These are phyloP conservation scores for Alternaria consortialis DNA, from an alignment of 2,329 filamentous ascomycete genomes.

Conservation along the genomic window DNA sequence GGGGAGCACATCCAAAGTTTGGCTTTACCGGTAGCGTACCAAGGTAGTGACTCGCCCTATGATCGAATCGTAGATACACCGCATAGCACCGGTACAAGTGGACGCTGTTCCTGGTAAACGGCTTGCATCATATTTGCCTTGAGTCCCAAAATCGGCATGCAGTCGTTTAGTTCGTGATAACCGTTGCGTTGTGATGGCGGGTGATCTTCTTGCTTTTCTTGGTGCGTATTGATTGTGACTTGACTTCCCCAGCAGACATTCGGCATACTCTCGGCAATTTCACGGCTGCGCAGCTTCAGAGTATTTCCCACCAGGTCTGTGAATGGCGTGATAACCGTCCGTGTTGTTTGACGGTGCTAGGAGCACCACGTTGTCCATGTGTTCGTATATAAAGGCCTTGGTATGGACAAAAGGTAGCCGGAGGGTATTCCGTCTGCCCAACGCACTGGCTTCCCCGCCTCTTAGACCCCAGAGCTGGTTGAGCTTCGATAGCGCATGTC, in stretches of 20 bases:
- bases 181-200: not conserved
- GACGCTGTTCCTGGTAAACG: not conserved
- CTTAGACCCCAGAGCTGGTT: slow-evolving; percentile 1
- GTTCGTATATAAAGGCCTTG: slow-evolving; percentile 9
- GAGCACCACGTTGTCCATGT: slow-evolving; percentile 14
- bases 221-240: not conserved
- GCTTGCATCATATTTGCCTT: slow-evolving; percentile 5
- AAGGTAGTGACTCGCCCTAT: not conserved
- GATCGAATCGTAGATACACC: slow-evolving; percentile 1
- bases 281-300: not conserved
- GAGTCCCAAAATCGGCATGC: not conserved
- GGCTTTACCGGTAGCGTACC: slow-evolving; percentile 11
- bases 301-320: not conserved
- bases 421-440: not conserved
- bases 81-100: slow-evolving; percentile 5
- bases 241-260: not conserved
- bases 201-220: slow-evolving; percentile 4
- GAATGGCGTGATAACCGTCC: not conserved
- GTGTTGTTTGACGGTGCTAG: slow-evolving; percentile 1
- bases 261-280: not conserved
- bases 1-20: slow-evolving; percentile 8
- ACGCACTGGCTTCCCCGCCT: slow-evolving; percentile 4
- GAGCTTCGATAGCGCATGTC: slow-evolving; percentile 5
- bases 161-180: not conserved
- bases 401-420: slow-evolving; percentile 4